phyloP scores from a whole-genome alignment of 495 filamentous ascomycete genomes.

The Oidiodendron maius region DNA sequence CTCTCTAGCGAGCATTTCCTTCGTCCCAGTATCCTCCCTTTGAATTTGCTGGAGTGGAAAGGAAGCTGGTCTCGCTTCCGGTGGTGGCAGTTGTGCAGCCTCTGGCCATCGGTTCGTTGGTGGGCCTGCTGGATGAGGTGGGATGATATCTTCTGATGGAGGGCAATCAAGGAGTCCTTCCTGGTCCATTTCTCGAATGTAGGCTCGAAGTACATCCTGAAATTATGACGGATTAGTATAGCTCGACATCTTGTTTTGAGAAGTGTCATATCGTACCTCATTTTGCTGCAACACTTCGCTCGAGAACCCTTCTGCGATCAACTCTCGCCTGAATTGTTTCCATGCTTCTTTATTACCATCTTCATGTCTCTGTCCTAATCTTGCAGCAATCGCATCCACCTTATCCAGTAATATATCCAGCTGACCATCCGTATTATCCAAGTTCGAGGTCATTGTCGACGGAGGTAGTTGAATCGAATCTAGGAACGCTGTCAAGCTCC shows the following conservation, averaged over 20 bases:
- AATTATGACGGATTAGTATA: not conserved
- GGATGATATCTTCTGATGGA: not conserved
- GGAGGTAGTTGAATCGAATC: conserved; percentile 20
- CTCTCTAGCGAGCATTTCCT: conserved; percentile 19
- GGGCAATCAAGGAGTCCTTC: conserved; percentile 19
- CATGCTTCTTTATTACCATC: conserved; percentile 44
- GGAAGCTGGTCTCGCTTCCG: conserved; percentile 2
- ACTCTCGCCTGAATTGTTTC: conserved; percentile 45
- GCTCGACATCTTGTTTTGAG: not conserved
- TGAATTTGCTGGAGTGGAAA: conserved; percentile 12
- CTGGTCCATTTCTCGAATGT: conserved; percentile 46
- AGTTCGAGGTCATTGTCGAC: conserved; percentile 3
- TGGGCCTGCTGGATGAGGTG: not conserved
- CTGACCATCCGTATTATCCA: conserved; percentile 23
- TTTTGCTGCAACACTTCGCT: conserved; percentile 41
- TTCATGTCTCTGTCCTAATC: conserved; percentile 32
- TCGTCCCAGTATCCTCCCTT: conserved; percentile 9
- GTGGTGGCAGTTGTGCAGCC: not conserved
- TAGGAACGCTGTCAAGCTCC: conserved; percentile 16
- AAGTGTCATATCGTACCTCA: conserved; percentile 32
- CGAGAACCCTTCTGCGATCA: conserved; percentile 46
- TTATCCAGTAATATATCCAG: conserved; percentile 43
- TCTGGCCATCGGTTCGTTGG: conserved; percentile 11
- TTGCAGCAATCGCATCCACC: conserved; percentile 43
- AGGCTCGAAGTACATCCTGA: conserved; percentile 47